Base-by-base conservation (phyloP, 2,329 filamentous ascomycete genomes). In the Botrytis fragariae region DNA sequence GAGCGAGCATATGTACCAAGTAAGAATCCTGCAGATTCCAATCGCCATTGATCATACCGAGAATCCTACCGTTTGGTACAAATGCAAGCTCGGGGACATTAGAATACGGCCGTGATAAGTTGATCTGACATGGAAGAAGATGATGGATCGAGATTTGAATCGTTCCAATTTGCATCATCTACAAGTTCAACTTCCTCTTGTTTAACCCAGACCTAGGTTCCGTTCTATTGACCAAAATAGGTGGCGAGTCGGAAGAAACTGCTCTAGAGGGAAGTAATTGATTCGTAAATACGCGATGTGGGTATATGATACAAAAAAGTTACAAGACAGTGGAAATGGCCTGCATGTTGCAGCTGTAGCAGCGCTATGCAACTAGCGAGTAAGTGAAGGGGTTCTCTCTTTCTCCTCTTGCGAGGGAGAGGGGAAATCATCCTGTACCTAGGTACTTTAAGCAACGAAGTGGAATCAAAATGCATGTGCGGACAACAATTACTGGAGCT, bases 301-400 rank as follows among this genome's bases (percentile, higher is more conserved):
- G 54, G 32, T 70, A 45, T 61, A 35, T 64, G 12, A 25, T 54
- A 68, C 32, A 39, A 54, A 32, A 68, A 68, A 57, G 39, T n/a
- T 68, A 39, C 64, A 68, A 10, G 63, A 67, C 44, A 65, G 48
- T 54, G 35, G 48, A 39, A 68, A 68, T 68, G 35, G 45, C 48
- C 64, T 71, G 69, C 44, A 71, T 44, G 42, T 71, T 71, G 69
- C 44, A 71, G 69, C 42, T 63, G 57, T 59, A 64, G 42, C 29
- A 48, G 35, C 18, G 45, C 62, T 18, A 65, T 71, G 71, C 48
- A 72, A n/a, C 63, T 72, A 72, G 45, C 71, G 62, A 69, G 71
- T 69, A 72, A 72, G 62, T 62, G 62, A 68, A 68, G 54, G 63
- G 62, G 32, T n/a, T 18, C 42, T 63, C 18, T 45, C 44, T 45